phyloP scores from a whole-genome alignment of 2,329 filamentous ascomycete species.

The Aspergillus arachidicola region DNA sequence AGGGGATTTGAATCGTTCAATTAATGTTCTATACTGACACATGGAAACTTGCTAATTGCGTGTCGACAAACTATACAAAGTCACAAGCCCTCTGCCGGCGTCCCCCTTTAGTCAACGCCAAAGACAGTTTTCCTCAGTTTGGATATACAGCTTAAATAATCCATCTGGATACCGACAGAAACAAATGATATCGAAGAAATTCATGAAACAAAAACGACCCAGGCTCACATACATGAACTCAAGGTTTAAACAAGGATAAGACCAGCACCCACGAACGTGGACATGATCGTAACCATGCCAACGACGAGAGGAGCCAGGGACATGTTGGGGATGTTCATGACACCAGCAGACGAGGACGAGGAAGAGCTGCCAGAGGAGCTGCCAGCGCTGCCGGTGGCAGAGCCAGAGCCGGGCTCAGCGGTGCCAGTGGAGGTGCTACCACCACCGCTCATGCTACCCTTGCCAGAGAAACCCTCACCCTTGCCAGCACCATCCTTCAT shows the following conservation, averaged over 20 bases:
- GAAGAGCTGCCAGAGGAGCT: slow-evolving; percentile 35
- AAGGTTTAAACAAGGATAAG: slow-evolving; percentile 35
- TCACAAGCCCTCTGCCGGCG: slow-evolving; percentile 7
- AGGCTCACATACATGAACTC: neutral
- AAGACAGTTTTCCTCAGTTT: slow-evolving; percentile 8
- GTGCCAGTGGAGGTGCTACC: slow-evolving; percentile 54
- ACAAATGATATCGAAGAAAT: slow-evolving; percentile 14
- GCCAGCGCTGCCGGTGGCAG: slow-evolving; percentile 20
- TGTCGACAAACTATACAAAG: slow-evolving; percentile 21
- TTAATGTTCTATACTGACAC: slow-evolving; percentile 14
- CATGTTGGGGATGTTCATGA: slow-evolving; percentile 49
- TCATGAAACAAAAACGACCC: slow-evolving; percentile 9
- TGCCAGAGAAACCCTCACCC: slow-evolving; percentile 58
- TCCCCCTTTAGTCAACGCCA: slow-evolving; percentile 6
- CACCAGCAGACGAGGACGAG: slow-evolving; percentile 40
- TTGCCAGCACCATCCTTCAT: slow-evolving; percentile 61
- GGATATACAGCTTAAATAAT: slow-evolving; percentile 8
- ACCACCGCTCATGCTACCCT: slow-evolving; percentile 58
- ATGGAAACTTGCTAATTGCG: slow-evolving; percentile 9
- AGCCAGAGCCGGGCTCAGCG: slow-evolving; percentile 54
- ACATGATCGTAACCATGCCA: slow-evolving; percentile 54
- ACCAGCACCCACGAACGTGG: slow-evolving; percentile 56
- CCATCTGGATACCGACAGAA: slow-evolving; percentile 4
- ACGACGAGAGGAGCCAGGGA: slow-evolving; percentile 55
- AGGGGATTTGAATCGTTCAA: slow-evolving; percentile 6